Percentiles rank a stretch among this genome's conserved stretches.
phyloP scores from a whole-genome alignment of 331 rosid genomes.

The Arachis monticola region DNA sequence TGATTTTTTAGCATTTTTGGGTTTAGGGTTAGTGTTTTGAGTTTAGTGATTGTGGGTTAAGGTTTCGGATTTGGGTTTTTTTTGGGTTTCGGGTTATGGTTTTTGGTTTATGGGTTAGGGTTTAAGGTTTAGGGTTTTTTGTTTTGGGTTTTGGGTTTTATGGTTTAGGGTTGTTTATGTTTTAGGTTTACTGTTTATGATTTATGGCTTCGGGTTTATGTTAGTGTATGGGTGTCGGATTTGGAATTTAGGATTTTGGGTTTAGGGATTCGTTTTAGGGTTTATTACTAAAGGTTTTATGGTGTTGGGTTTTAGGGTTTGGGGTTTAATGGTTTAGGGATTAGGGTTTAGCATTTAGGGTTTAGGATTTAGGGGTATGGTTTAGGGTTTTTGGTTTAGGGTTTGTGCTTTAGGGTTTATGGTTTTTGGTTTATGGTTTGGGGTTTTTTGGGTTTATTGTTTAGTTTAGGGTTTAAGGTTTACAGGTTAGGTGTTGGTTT shows the following conservation, averaged over 20 bases:
- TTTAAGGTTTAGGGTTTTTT: no score
- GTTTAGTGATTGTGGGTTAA: no score
- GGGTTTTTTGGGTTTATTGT: background rate
- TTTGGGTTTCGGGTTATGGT: background rate
- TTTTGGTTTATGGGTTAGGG: no score
- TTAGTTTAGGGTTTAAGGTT: background rate
- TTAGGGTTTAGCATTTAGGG: no score
- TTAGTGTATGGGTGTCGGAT: no score
- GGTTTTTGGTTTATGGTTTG: no score
- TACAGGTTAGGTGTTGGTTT: background rate
- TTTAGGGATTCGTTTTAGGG: background rate
- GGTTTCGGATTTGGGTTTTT: background rate
- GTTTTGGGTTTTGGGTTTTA: background rate
- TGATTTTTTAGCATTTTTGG: no score
- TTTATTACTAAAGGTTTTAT: background rate
- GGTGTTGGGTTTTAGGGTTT: conserved; percentile 1
- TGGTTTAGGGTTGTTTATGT: background rate
- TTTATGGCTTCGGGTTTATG: background rate
- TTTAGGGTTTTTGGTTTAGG: no score
- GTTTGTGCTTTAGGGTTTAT: no score
- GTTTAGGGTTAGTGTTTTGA: background rate
- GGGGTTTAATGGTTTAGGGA: conserved; percentile 9
- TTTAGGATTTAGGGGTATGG: no score
- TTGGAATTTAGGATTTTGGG: no score
- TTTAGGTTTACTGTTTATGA: background rate